Evolutionary conservation across 1,139 yeast species (phyloP).

Genomic region (Scheffersomyces quercinus): DNA sequence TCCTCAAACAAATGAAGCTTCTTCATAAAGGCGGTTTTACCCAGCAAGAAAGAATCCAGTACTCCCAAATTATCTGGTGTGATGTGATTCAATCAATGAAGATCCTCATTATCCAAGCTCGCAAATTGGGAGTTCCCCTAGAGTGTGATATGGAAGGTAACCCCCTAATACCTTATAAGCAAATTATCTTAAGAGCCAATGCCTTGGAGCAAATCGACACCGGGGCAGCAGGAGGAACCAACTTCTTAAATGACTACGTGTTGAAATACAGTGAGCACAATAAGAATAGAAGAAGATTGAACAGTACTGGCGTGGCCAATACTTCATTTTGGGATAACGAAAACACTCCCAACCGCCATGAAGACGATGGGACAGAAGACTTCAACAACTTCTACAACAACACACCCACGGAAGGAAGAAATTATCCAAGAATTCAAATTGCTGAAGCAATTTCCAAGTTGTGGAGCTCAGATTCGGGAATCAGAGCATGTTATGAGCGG

Average conservation of each 20-base stretch:
- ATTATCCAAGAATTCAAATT: slow-evolving; percentile 38
- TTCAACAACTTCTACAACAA: neutral
- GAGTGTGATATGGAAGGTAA: slow-evolving; percentile 58
- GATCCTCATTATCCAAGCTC: slow-evolving; percentile 70
- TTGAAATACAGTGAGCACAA: slow-evolving; percentile 59
- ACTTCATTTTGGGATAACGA: slow-evolving; percentile 8
- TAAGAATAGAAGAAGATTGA: slow-evolving; percentile 48
- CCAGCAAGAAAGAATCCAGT: slow-evolving; percentile 75
- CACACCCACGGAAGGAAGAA: slow-evolving; percentile 19
- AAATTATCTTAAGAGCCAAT: slow-evolving; percentile 53
- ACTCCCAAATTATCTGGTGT: slow-evolving; percentile 90
- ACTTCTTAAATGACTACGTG: slow-evolving; percentile 64
- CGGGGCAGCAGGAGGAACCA: slow-evolving; percentile 66
- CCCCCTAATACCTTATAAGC: slow-evolving; percentile 47
- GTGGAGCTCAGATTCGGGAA: slow-evolving; percentile 73
- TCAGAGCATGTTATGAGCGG: slow-evolving; percentile 57
- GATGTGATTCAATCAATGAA: slow-evolving; percentile 91
- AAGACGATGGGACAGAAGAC: neutral
- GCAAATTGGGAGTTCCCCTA: slow-evolving; percentile 58
- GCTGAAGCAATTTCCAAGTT: slow-evolving; percentile 67
- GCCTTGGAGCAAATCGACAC: slow-evolving; percentile 65
- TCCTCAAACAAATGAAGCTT: slow-evolving; percentile 86
- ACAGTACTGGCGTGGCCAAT: slow-evolving; percentile 55
- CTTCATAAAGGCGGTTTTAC: slow-evolving; percentile 86
- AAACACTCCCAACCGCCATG: neutral